Evolutionary conservation across 768 basidiomycete genomes (phyloP).

Genomic region (Kwoniella sp.): DNA sequence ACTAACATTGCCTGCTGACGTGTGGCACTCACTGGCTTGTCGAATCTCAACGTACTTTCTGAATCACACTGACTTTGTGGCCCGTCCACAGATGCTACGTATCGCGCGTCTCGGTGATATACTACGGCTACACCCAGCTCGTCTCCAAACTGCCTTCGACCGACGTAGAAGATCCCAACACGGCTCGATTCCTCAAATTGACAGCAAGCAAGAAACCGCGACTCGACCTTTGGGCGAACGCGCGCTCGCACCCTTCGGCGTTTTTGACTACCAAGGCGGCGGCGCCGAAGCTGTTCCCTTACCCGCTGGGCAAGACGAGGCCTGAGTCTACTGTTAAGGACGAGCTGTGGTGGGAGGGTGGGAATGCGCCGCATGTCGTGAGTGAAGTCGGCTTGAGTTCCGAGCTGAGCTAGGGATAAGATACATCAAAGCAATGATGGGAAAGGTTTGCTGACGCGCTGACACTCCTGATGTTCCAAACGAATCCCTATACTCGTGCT

Average conservation of each 20-base stretch:
- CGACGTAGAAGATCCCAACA: conserved; percentile 1
- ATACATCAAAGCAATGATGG: not conserved
- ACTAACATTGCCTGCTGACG: too few species aligned
- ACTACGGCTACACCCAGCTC: conserved; percentile 46
- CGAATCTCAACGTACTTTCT: not conserved
- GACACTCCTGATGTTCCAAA: too few species aligned
- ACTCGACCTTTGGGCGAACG: conserved; percentile 47
- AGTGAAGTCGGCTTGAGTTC: conserved; percentile 5
- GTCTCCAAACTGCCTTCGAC: conserved; percentile 29
- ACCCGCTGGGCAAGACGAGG: conserved; percentile 32
- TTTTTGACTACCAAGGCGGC: conserved; percentile 47
- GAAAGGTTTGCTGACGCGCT: too few species aligned
- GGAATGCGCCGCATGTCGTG: conserved; percentile 42
- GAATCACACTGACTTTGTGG: conserved; percentile 3
- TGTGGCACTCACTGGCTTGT: not conserved
- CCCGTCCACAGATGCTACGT: conserved; percentile 35
- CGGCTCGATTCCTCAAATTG: conserved; percentile 26
- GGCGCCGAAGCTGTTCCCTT: conserved; percentile 43
- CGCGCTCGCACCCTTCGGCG: conserved; percentile 47
- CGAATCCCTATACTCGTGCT: too few species aligned
- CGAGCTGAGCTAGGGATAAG: too few species aligned
- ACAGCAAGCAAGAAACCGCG: conserved; percentile 27
- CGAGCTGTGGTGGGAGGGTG: conserved; percentile 45
- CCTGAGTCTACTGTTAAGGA: conserved; percentile 32
- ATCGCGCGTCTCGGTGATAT: conserved; percentile 35